Evolutionary conservation across 2,329 filamentous ascomycete genomes (phyloP).

Genomic region (Camptophora hylomeconis): DNA sequence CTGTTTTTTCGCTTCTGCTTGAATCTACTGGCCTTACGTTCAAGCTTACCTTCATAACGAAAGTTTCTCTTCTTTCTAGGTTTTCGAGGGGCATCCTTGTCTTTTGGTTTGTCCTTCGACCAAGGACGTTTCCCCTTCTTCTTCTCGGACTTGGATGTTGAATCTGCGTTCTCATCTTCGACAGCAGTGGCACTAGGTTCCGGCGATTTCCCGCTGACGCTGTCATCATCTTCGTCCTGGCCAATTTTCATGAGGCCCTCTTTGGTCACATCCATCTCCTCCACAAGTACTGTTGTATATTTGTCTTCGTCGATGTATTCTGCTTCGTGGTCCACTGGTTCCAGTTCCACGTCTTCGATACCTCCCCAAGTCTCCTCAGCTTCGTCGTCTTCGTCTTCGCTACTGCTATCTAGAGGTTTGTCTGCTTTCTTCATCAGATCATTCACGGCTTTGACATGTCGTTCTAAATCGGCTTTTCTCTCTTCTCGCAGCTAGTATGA

Average conservation of each 20-base stretch:
- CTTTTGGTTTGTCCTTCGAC: slow-evolving; percentile 38
- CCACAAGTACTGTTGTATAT: slow-evolving; percentile 88
- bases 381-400: slow-evolving; percentile 19
- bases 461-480: slow-evolving; percentile 65
- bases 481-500: slow-evolving; percentile 61
- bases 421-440: slow-evolving; percentile 52
- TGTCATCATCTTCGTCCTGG: slow-evolving; percentile 16
- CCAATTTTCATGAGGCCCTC: slow-evolving; percentile 53
- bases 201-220: slow-evolving; percentile 15
- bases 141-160: slow-evolving; percentile 25
- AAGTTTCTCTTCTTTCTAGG: slow-evolving; percentile 88
- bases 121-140: slow-evolving; percentile 32
- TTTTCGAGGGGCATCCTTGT: slow-evolving; percentile 10
- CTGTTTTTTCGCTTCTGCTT: slow-evolving; percentile 59
- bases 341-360: slow-evolving; percentile 38
- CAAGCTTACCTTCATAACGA: slow-evolving; percentile 78
- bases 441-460: slow-evolving; percentile 68
- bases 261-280: slow-evolving; percentile 68
- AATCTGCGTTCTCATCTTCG: not conserved
- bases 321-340: slow-evolving; percentile 61
- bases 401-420: slow-evolving; percentile 28
- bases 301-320: slow-evolving; percentile 95
- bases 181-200: not conserved
- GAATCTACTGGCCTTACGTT: slow-evolving; percentile 49
- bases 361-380: slow-evolving; percentile 43